These are phyloP conservation scores for Paratinospora sagittata DNA, from an alignment of 164 flowering plant genomes.

Conservation along the genomic window DNA sequence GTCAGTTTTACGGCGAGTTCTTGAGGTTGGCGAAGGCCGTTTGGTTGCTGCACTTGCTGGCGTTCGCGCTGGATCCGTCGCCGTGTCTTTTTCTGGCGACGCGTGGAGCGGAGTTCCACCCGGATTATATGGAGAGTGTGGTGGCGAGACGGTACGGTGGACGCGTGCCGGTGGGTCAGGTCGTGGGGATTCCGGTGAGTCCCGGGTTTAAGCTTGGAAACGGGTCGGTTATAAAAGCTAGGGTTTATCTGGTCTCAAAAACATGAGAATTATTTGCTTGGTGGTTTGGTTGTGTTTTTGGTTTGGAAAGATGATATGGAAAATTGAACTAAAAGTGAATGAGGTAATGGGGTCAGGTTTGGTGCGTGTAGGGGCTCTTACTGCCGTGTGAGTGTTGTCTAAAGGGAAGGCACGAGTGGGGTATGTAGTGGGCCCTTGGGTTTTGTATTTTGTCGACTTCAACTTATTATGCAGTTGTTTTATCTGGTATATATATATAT, in stretches of 20 bases:
- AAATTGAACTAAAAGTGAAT: too few species aligned
- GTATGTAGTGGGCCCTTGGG: neutral
- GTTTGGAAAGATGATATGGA: neutral
- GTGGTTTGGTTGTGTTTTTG: neutral
- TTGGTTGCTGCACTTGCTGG: slow-evolving; percentile 89
- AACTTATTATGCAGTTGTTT: neutral
- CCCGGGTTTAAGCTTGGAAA: slow-evolving; percentile 82
- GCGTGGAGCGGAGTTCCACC: slow-evolving; percentile 71
- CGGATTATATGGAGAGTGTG: slow-evolving; percentile 88
- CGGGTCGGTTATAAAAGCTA: slow-evolving; percentile 64
- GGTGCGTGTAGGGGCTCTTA: neutral
- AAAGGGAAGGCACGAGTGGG: neutral
- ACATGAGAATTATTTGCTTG: slow-evolving; percentile 4
- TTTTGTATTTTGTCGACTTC: neutral
- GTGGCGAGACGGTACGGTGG: slow-evolving; percentile 42
- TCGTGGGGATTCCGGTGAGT: slow-evolving; percentile 73
- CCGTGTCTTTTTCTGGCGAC: slow-evolving; percentile 78
- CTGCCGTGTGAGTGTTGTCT: neutral
- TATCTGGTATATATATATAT: neutral
- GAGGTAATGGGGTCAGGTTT: neutral
- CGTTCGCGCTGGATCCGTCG: slow-evolving; percentile 71
- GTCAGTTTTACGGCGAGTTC: slow-evolving; percentile 63
- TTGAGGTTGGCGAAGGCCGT: slow-evolving; percentile 68
- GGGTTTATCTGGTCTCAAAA: slow-evolving; percentile 63
- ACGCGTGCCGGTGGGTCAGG: slow-evolving; percentile 36